Evolutionary conservation across 2,329 filamentous ascomycete genomes (phyloP), one percentile per base, ranked within the genome.

Genomic region (Celoporthe dispersa): DNA sequence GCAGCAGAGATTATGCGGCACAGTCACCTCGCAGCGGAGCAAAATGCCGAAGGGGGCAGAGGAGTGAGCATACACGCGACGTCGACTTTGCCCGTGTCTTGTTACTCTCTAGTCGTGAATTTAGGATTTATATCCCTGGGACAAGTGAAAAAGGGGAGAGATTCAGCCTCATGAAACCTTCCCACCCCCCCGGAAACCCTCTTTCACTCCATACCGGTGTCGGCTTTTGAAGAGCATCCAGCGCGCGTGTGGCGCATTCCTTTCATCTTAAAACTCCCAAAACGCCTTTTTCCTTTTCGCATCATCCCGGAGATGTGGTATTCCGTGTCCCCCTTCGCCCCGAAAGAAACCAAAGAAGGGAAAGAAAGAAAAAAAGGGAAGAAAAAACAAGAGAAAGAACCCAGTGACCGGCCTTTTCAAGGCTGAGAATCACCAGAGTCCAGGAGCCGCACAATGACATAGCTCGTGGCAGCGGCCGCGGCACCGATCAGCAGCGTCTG

Each of bases 401-500:
- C 19, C 22, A n/a, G 19, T 22, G 44, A 4, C 22, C 19, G n/a
- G 7, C 1, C 6, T 44, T 9, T 12, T 71, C 70, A 71, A 25
- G 64, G 62, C 33, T 68, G 68, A 0, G 35, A 60, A 64, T 71
- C 53, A n/a, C 71, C 74, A 22, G 75, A 77, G 72, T 88, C 87
- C 71, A 91, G 81, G n/a, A 83, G 77, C 71, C 85, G 83, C 37
- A 91, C 88, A 70, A 91, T 85, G 4, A 80, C 84, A 78, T 92
- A 91, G 31, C 90, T 90, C 11, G 89, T 88, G 1, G 87, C 90
- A 0, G 90, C 90, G 6, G 90, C 90, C 68, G 91, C 73, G 19
- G 88, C 86, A 39, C 90, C 90, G 60, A 92, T 86, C 28, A 90
- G 75, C 60, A 91, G 79, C 77, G 91, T 92, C 79, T 92, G 88